Evolutionary conservation across 495 filamentous ascomycete species (phyloP).

Genomic region (Elaphomyces granulatus): DNA sequence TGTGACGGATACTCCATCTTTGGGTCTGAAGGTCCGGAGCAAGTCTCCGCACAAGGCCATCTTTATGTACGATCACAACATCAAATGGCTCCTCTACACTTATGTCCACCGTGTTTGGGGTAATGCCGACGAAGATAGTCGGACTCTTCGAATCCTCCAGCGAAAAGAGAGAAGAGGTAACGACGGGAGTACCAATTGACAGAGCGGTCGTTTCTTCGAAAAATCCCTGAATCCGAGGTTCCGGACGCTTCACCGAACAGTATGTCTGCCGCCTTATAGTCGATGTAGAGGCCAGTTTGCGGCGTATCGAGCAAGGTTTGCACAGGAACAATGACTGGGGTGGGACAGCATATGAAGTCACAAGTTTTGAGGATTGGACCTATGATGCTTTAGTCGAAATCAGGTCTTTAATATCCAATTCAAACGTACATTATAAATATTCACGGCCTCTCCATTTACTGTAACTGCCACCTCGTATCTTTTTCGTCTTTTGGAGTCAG

Average conservation of each 20-base stretch:
- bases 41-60: slow-evolving; percentile 29
- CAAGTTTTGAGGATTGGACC: slow-evolving; percentile 64
- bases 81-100: slow-evolving; percentile 21
- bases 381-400: slow-evolving; percentile 23
- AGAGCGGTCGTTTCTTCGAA: slow-evolving; percentile 31
- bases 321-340: slow-evolving; percentile 69
- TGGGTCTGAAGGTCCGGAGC: slow-evolving; percentile 28
- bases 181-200: slow-evolving; percentile 22
- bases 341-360: slow-evolving; percentile 74
- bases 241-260: slow-evolving; percentile 27
- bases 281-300: slow-evolving; percentile 34
- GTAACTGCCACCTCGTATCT: slow-evolving; percentile 71
- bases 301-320: slow-evolving; percentile 59
- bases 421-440: slow-evolving; percentile 71
- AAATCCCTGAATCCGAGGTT: slow-evolving; percentile 38
- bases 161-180: slow-evolving; percentile 27
- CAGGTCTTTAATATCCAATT: neutral
- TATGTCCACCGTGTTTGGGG: slow-evolving; percentile 13
- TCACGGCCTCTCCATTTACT: slow-evolving; percentile 81
- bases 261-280: slow-evolving; percentile 61
- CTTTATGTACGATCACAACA: slow-evolving; percentile 33
- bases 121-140: slow-evolving; percentile 28
- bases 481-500: slow-evolving; percentile 68
- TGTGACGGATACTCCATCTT: slow-evolving; percentile 29
- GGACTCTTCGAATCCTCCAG: slow-evolving; percentile 31